phyloP scores from a whole-genome alignment of 805 yeast species.

The Pichia membranifaciens region DNA sequence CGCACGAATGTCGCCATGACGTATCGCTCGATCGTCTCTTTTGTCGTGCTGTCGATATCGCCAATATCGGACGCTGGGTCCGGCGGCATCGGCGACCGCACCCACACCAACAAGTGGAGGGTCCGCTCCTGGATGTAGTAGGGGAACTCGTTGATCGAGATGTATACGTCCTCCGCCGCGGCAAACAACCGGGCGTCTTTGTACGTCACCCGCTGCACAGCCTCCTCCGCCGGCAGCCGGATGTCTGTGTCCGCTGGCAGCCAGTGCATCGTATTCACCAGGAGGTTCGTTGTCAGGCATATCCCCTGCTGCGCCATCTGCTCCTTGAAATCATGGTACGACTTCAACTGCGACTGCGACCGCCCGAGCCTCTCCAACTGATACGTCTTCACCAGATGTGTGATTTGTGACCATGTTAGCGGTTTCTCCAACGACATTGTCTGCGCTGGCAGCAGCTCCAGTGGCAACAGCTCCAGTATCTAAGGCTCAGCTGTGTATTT shows the following conservation, averaged over 20 bases:
- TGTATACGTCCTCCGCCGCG: constrained; percentile 37
- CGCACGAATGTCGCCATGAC: constrained; percentile 45
- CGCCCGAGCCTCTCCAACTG: constrained; percentile 46
- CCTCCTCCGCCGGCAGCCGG: constrained; percentile 4
- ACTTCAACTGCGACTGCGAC: constrained; percentile 36
- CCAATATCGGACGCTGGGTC: constrained; percentile 48
- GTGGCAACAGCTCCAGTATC: too few species aligned
- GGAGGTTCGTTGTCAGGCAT: constrained; percentile 43
- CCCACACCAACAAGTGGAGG: constrained; percentile 62
- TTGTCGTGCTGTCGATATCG: constrained; percentile 40
- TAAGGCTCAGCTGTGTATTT: too few species aligned
- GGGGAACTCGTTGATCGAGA: constrained; percentile 58
- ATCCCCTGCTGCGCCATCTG: constrained; percentile 31
- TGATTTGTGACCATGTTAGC: constrained; percentile 42
- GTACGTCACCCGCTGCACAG: constrained; percentile 19
- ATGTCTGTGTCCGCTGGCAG: constrained; percentile 23
- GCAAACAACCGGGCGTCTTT: constrained; percentile 38
- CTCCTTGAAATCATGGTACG: constrained; percentile 43
- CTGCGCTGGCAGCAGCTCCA: too few species aligned
- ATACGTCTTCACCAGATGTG: constrained; percentile 34
- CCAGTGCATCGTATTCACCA: constrained; percentile 50
- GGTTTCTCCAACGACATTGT: constrained; percentile 23
- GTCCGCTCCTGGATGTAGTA: constrained; percentile 51
- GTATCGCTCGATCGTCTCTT: constrained; percentile 38
- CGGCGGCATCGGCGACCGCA: constrained; percentile 48